These are phyloP conservation scores for Salix suchowensis DNA, from an alignment of 345 rosid species.

Conservation along the genomic window DNA sequence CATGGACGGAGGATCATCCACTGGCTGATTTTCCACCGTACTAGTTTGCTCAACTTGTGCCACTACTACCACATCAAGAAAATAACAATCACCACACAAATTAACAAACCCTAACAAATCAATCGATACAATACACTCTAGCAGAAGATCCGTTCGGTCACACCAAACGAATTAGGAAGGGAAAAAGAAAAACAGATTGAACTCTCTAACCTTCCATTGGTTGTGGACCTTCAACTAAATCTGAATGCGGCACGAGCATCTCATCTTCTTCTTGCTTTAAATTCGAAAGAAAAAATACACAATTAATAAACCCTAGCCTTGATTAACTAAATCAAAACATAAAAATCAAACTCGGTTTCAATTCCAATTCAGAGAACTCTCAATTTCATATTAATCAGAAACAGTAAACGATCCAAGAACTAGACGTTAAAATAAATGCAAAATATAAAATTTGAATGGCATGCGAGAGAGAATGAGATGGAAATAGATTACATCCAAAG, in stretches of 20 bases:
- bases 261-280: constrained; percentile 86
- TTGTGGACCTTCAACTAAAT: constrained; percentile 69
- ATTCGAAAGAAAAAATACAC: constrained; percentile 6
- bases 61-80: constrained; percentile 24
- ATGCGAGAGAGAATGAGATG: constrained; percentile 17
- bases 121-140: not conserved
- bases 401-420: constrained; percentile 1
- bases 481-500: constrained; percentile 54
- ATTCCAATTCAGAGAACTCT: not conserved
- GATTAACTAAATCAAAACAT: constrained; percentile 8
- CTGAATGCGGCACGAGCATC: constrained; percentile 88
- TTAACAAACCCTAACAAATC: not conserved
- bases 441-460: constrained; percentile 6
- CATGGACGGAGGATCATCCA: constrained; percentile 74
- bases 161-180: not conserved
- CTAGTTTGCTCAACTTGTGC: constrained; percentile 51
- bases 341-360: not conserved
- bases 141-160: constrained; percentile 13
- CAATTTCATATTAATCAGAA: not conserved
- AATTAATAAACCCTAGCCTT: not conserved
- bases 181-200: constrained; percentile 8
- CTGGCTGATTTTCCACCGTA: constrained; percentile 64
- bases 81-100: not conserved
- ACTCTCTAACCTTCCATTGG: constrained; percentile 63
- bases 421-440: not conserved